These are phyloP conservation scores for Suillus lakei DNA, from an alignment of 768 basidiomycete species.

Conservation along the genomic window DNA sequence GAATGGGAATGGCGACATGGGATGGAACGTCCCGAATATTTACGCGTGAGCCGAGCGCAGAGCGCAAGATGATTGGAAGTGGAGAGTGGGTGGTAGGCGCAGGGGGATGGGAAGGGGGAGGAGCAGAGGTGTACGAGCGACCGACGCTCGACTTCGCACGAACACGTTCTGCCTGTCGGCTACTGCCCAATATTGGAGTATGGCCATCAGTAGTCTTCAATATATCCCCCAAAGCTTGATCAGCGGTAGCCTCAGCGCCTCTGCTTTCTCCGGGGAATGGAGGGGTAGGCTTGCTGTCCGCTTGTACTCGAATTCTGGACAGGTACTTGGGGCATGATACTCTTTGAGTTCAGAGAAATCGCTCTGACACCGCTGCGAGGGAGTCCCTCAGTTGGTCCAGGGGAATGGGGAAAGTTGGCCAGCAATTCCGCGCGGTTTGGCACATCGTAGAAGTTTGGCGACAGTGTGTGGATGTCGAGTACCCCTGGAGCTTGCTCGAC, in stretches of 20 bases:
- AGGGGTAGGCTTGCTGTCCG: too few species aligned
- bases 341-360: too few species aligned
- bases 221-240: too few species aligned
- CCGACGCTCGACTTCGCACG: slow-evolving; percentile 6
- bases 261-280: too few species aligned
- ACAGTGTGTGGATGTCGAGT: too few species aligned
- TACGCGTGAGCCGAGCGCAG: slow-evolving; percentile 3
- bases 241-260: too few species aligned
- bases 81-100: not conserved
- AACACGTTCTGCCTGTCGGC: slow-evolving; percentile 7
- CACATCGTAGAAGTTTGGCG: not conserved
- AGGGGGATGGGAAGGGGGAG: not conserved
- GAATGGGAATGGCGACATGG: too few species aligned
- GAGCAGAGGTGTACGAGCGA: not conserved
- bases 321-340: too few species aligned
- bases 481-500: slow-evolving; percentile 8
- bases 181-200: slow-evolving; percentile 10
- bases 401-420: too few species aligned
- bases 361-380: too few species aligned
- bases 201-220: slow-evolving; percentile 2
- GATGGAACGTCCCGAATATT: slow-evolving; percentile 3
- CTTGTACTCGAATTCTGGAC: too few species aligned
- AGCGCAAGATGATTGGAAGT: slow-evolving; percentile 4
- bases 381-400: too few species aligned
- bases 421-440: not conserved